Evolutionary conservation across 1,139 yeast species (phyloP), one percentile per base, ranked within the genome.

Genomic region (Pichia sp.): DNA sequence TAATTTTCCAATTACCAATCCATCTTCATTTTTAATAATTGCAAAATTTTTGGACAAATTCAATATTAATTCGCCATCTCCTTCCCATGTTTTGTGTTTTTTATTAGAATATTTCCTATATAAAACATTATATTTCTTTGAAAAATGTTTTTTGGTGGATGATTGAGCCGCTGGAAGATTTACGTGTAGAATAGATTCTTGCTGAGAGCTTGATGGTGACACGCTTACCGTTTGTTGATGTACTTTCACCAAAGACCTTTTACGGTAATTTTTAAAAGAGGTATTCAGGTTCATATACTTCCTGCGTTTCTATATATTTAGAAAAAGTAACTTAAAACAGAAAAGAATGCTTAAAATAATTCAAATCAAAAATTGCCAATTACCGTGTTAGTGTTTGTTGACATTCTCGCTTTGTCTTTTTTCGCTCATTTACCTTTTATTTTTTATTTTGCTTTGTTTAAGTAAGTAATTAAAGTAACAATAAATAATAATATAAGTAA

Each of bases 11-110:
- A 58, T 48, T n/a, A 47, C 39, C 16, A 35, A 47, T 1, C 53
- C 56, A 32, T 53, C 51, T 6, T 56, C 60, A 43, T 55, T 54
- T 37, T 52, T 53, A 24, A 59, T 28, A 0, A 50, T 30, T 4
- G 58, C 56, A 4, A 39, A n/a, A 40, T 57, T 54, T 28, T 53
- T 30, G 49, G 48, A n/a, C 9, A 4, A 11, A 34, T 37, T 54
- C 2, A 70, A 55, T 0, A 62, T 51, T 6, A 86, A 68, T 26
- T 65, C 63, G 0, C 96, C 97, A 64, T 92, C 98, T 3, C 95
- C 96, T 47, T 87, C 95, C 98, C 98, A 92, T 0, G 90, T 82
- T 60, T 90, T 90, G 62, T 89, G 80, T 69, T 90, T 89, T 64
- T 85, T 87, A 34, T 67, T 71, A 1, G 92, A 70, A 35, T 70